Conservation (phyloP, 768 basidiomycete species). For the Trametes punicea region DNA sequence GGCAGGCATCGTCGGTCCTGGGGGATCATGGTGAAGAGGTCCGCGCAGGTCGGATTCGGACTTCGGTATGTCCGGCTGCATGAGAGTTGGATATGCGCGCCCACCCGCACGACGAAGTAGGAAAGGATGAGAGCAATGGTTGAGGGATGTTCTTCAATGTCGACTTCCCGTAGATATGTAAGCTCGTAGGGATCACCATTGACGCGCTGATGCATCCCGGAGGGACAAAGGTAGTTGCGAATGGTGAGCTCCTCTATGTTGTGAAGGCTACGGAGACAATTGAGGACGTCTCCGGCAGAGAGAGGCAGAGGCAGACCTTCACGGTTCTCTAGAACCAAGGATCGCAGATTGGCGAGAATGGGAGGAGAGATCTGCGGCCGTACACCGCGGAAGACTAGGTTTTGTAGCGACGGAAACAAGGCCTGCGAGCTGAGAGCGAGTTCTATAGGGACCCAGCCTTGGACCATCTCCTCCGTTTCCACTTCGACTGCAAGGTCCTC, state of each 20-base stretch:
- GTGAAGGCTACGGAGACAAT: not conserved
- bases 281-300: not conserved
- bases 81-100: not conserved
- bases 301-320: not conserved
- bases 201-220: not conserved
- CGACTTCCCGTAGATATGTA: too few species aligned
- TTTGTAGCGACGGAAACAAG: not conserved
- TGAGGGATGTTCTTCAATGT: not conserved
- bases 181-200: not conserved
- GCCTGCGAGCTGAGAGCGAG: not conserved
- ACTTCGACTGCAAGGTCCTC: not conserved
- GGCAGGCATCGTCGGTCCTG: not conserved
- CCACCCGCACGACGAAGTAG: not conserved
- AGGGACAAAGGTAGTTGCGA: not conserved
- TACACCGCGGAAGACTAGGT: not conserved
- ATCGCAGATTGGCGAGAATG: not conserved
- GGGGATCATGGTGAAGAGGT: not conserved
- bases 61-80: not conserved
- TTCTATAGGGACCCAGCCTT: not conserved
- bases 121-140: not conserved
- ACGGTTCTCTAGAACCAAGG: not conserved
- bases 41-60: not conserved
- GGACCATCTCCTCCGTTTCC: not conserved
- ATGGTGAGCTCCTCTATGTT: not conserved
- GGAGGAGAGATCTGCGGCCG: not conserved